Conservation (phyloP, 768 basidiomycete genomes). For the Kwoniella dendrophila region DNA sequence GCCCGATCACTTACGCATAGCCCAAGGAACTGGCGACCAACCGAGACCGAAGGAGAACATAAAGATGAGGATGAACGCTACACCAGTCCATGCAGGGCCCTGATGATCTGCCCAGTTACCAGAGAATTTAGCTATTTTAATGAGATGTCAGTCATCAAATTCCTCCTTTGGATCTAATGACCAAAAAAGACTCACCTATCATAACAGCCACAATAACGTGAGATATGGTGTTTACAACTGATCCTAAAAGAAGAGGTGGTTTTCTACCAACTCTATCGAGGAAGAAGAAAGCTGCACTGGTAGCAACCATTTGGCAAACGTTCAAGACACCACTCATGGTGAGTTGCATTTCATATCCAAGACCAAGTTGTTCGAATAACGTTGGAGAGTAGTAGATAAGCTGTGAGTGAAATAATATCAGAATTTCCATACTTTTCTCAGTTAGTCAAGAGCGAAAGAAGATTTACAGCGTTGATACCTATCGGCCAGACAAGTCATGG, state of each 20-base stretch:
- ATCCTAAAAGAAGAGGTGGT: slow-evolving; percentile 1
- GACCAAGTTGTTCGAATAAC: slow-evolving; percentile 67
- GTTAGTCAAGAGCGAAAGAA: too few relatives aligned
- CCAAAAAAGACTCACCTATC: background rate
- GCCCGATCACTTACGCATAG: slow-evolving; percentile 61
- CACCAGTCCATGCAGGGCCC: slow-evolving; percentile 4
- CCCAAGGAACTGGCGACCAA: slow-evolving; percentile 67
- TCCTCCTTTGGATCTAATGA: too few relatives aligned
- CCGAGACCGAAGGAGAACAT: slow-evolving; percentile 13
- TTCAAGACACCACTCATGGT: slow-evolving; percentile 70
- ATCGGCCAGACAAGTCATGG: too few relatives aligned
- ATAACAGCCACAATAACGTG: slow-evolving; percentile 6
- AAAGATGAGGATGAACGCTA: slow-evolving; percentile 10
- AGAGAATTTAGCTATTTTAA: slow-evolving; percentile 2
- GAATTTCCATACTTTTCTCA: too few relatives aligned
- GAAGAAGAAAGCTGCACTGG: background rate
- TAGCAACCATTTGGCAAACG: slow-evolving; percentile 6
- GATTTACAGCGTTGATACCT: background rate
- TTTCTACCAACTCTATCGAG: slow-evolving; percentile 1
- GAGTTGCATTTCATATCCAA: slow-evolving; percentile 61
- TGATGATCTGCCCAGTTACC: slow-evolving; percentile 5
- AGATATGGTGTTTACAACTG: background rate
- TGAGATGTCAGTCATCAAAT: too few relatives aligned
- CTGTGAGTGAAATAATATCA: slow-evolving; percentile 3
- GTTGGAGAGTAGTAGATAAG: slow-evolving; percentile 70